Evolutionary conservation across 352 stramenopile species (phyloP), one percentile per base, ranked within the genome.

Genomic region (Phytophthora pisi): DNA sequence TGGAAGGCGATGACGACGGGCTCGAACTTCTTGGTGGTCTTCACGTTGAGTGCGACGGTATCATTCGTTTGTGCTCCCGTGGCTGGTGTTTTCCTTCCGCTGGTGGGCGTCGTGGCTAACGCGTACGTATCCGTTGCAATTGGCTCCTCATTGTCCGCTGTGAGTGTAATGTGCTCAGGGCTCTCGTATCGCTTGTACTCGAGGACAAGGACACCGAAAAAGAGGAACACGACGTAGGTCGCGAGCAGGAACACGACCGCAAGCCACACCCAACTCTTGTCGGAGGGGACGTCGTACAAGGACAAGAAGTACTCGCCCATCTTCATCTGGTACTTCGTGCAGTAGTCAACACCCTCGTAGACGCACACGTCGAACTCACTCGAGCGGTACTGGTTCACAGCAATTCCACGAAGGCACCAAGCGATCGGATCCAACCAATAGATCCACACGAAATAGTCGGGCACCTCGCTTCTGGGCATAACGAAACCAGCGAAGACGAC

Each of bases 401-500:
- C 57, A 5, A 84, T 18, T n/a, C 55, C 56, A 1, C 78, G 73
- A 4, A 79, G 46, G 13, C 51, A 63, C 80, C 80, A 89, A 0
- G 64, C 38, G 20, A 89, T 66, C 6, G 81, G 81, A 51, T 84
- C 74, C 0, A 87, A 51, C 62, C 68, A 85, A 61, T 83, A 87
- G 28, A 88, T 24, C 80, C 80, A 88, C 34, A 77, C 72, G 38
- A 75, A 74, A 36, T 72, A 77, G 47, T 75, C 59, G 15, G 78
- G 80, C 2, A 89, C 82, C 15, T 69, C 18, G n/a, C 55, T 52
- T 36, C 77, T 77, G 3, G 72, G 20, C 42, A 84, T 34, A 10
- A 82, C 57, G 36, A 86, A 87, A 34, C 80, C 80, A 2, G 66
- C 68, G 49, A 88, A 90, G 0, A 89, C 34, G 1, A 88, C 49